phyloP scores from a whole-genome alignment of 768 basidiomycete genomes.

The Vararia minispora region DNA sequence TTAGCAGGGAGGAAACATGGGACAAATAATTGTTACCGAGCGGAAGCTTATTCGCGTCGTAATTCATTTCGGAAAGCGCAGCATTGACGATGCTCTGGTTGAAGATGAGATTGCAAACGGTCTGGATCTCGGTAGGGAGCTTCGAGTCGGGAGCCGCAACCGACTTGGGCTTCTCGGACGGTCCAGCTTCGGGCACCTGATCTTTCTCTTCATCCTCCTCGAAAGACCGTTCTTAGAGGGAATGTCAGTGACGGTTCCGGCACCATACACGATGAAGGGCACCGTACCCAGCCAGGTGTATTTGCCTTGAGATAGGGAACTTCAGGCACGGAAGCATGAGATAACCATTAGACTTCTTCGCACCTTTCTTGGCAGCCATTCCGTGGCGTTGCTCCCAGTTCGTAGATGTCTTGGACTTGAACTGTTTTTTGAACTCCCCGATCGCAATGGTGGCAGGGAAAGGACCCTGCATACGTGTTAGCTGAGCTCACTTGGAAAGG shows the following conservation, averaged over 20 bases:
- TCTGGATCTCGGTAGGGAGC: conserved; percentile 35
- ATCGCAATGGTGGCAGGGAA: conserved; percentile 29
- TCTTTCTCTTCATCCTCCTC: conserved; percentile 35
- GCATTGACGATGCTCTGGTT: conserved; percentile 42
- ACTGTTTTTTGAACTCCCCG: conserved; percentile 49
- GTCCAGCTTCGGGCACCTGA: conserved; percentile 13
- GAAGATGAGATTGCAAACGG: conserved; percentile 41
- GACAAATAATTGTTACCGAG: conserved; percentile 26
- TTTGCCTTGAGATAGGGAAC: conserved; percentile 30
- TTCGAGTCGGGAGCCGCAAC: conserved; percentile 33
- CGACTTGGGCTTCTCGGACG: conserved; percentile 21
- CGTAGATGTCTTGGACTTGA: conserved; percentile 39
- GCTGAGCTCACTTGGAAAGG: background rate
- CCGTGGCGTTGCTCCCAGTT: conserved; percentile 39
- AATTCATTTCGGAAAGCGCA: conserved; percentile 49
- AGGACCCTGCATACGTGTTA: conserved; percentile 29
- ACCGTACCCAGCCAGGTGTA: conserved; percentile 45
- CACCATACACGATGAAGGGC: background rate
- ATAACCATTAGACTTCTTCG: background rate
- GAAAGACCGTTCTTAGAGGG: conserved; percentile 35
- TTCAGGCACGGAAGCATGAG: background rate
- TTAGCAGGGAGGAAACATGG: background rate
- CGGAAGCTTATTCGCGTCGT: conserved; percentile 54
- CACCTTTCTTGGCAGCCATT: conserved; percentile 42
- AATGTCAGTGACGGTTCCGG: background rate